Conservation (phyloP, 2,329 filamentous ascomycete species). For the Sporothrix mexicana region DNA sequence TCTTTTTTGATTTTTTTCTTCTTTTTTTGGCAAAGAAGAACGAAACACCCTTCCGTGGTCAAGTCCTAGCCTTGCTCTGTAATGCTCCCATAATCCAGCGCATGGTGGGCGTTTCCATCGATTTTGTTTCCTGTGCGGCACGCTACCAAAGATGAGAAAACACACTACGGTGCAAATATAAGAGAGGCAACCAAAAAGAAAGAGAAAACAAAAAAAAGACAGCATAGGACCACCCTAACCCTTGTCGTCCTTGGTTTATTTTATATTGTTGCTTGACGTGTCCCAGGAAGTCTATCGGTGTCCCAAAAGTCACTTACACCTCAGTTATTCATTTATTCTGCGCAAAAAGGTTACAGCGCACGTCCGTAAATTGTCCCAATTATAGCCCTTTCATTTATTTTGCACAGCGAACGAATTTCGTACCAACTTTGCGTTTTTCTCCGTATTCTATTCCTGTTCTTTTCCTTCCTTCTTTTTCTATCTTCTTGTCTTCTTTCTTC, state of each 20-base stretch:
- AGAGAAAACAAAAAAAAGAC: background rate
- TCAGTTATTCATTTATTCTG: background rate
- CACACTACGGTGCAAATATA: background rate
- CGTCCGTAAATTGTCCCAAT: background rate
- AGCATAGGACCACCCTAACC: background rate
- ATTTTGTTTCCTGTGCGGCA: constrained; percentile 9
- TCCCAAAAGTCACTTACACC: too few relatives aligned
- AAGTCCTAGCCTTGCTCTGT: background rate
- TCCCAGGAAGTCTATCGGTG: background rate
- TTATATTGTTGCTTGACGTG: background rate
- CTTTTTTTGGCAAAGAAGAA: too few relatives aligned
- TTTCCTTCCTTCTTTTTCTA: background rate
- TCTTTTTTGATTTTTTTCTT: background rate
- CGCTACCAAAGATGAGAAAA: background rate
- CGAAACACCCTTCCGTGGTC: background rate
- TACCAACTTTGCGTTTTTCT: background rate
- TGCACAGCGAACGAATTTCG: background rate
- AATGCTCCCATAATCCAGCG: constrained; percentile 2
- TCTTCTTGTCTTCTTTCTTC: background rate
- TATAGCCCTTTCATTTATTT: constrained; percentile 15
- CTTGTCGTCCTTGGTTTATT: background rate
- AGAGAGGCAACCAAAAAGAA: too few relatives aligned
- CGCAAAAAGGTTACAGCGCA: constrained; percentile 2
- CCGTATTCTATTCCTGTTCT: too few relatives aligned
- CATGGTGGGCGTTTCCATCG: background rate